A percentile compares a stretch with the other conserved stretches of the same genome.
Conservation (phyloP, 805 yeast genomes). For the Yamadazyma sp. region DNA sequence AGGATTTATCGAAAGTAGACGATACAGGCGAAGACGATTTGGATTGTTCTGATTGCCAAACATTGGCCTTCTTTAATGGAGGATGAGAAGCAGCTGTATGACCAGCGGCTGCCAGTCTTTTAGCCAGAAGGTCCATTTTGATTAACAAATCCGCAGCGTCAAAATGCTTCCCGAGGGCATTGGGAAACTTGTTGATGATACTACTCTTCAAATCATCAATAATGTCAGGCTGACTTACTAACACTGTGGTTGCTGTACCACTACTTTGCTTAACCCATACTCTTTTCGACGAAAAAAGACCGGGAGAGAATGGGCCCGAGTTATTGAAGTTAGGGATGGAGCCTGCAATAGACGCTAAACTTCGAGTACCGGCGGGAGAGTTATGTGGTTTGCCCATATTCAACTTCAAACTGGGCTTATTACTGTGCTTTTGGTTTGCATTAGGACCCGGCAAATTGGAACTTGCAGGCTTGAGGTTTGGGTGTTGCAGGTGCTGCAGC, state of each 20-base stretch:
- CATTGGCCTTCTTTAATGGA: constrained; percentile 16
- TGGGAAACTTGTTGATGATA: constrained; percentile 64
- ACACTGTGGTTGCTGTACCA: constrained; percentile 68
- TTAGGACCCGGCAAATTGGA: neutral
- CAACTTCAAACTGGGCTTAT: constrained; percentile 16
- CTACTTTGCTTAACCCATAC: constrained; percentile 55
- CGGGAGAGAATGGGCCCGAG: constrained; percentile 18
- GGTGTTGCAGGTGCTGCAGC: constrained; percentile 2
- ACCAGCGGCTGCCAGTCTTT: constrained; percentile 12
- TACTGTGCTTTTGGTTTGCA: constrained; percentile 3
- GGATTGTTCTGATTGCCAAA: constrained; percentile 15
- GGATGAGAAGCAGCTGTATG: constrained; percentile 4
- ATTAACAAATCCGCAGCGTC: constrained; percentile 69
- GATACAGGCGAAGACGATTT: constrained; percentile 14
- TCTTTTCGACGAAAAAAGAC: constrained; percentile 30
- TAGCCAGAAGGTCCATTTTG: constrained; percentile 27
- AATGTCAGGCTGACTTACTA: constrained; percentile 59
- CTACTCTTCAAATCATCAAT: constrained; percentile 79
- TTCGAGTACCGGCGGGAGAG: constrained; percentile 5
- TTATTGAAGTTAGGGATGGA: constrained; percentile 14
- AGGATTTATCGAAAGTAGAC: constrained; percentile 12
- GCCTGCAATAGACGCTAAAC: constrained; percentile 12
- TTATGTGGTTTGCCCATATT: constrained; percentile 15
- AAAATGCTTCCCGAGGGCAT: constrained; percentile 55
- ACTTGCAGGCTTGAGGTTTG: constrained; percentile 1